Evolutionary conservation across 176 grass and related monocot species (phyloP), one percentile per base, ranked within the genome.

Genomic region (Echinochloa phyllopogon): DNA sequence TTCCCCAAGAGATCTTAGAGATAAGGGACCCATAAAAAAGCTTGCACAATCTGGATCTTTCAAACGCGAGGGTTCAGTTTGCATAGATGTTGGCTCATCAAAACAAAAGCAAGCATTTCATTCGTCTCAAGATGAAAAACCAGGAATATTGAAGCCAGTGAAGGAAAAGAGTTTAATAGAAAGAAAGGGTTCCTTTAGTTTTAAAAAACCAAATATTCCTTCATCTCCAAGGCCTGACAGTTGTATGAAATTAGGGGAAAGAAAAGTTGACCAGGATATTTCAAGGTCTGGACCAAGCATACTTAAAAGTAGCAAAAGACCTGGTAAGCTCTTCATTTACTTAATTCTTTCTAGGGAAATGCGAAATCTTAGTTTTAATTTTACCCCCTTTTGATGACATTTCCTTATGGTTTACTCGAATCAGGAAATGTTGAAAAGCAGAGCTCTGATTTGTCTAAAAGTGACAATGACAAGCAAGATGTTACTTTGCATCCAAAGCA

Each of bases 151-250:
- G 77, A 94, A 92, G 48, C 48, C 48, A 48, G 69, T 78, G 41
- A 92, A 67, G 82, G 86, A 92, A 83, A 85, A 83, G 75, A 92
- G 77, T 65, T 53, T 89, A 53, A 51, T 88, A 55, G 86, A 94
- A 83, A 99, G 72, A 74, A 89, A 74, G 47, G 69, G 63, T 75
- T 94, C 87, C 33, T 89, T 87, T 84, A 91, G 67, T 87, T 52
- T 91, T 53, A 84, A 89, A 83, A 85, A 80, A 24, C 77, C 85
- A 66, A 80, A 37, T 61, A 80, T 86, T 85, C 73, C 74, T 89
- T 79, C 72, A 80, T 80, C 83, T 66, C 91, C 91, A 87, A 82
- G 87, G 75, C 60, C 37, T 56, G 72, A 81, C 45, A 64, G 69
- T 64, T 86, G 80, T 84, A 78, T 79, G 51, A 87, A 78, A 37